A percentile compares a stretch with the other conserved stretches of the same genome.
phyloP scores from a whole-genome alignment of 345 rosid genomes.

The Capsella bursapastoris region DNA sequence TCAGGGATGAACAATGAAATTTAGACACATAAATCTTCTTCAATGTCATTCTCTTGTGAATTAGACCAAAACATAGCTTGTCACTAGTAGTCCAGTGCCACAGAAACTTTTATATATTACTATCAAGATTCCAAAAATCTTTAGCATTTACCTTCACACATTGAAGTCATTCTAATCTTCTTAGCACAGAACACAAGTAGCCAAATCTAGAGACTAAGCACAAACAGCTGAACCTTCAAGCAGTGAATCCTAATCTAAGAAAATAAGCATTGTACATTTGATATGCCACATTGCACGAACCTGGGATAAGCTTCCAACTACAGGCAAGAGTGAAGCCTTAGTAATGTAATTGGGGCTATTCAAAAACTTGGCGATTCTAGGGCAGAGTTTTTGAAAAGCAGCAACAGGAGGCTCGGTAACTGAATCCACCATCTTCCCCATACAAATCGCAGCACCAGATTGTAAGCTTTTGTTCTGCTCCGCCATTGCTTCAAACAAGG shows the following conservation, averaged over 20 bases:
- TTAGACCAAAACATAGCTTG: conserved; percentile 8
- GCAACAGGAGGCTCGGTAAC: conserved; percentile 59
- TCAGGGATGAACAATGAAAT: not conserved
- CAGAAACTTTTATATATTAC: conserved; percentile 11
- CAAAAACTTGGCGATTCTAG: conserved; percentile 83
- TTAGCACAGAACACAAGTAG: conserved; percentile 17
- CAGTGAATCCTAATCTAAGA: not conserved
- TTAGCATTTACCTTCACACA: conserved; percentile 8
- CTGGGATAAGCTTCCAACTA: conserved; percentile 81
- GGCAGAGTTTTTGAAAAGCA: conserved; percentile 79
- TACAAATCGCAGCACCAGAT: conserved; percentile 85
- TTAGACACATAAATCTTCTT: not conserved
- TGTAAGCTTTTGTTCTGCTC: conserved; percentile 91
- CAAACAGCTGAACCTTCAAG: conserved; percentile 13
- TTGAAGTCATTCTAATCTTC: conserved; percentile 6
- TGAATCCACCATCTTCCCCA: conserved; percentile 88
- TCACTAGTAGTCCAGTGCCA: not conserved
- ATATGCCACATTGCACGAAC: conserved; percentile 50
- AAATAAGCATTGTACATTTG: not conserved
- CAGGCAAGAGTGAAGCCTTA: conserved; percentile 75
- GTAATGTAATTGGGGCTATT: conserved; percentile 79
- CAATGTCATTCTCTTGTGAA: not conserved
- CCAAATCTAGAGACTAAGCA: conserved; percentile 1
- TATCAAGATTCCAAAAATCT: conserved; percentile 5
- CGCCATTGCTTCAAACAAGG: conserved; percentile 89